phyloP scores from a whole-genome alignment of 257 asterid species.

The Scutellaria galericulata region DNA sequence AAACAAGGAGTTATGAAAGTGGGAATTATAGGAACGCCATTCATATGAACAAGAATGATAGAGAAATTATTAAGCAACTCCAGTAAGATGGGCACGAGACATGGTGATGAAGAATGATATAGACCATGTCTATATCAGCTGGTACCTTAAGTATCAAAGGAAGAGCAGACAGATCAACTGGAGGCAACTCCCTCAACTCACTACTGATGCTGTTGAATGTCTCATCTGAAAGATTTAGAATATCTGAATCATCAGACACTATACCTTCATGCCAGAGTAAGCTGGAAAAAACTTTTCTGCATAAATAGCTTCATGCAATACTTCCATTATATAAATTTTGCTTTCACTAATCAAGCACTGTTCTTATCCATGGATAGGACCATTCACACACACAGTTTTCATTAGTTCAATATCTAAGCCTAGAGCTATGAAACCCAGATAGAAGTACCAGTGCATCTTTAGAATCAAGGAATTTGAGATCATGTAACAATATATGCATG shows the following conservation, averaged over 20 bases:
- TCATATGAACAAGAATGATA: slow-evolving; percentile 18
- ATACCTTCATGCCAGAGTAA: slow-evolving; percentile 15
- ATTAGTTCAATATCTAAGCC: slow-evolving; percentile 14
- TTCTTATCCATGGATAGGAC: slow-evolving; percentile 8
- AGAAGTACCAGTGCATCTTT: background rate
- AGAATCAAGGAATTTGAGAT: slow-evolving; percentile 10
- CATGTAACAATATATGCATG: background rate
- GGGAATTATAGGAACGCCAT: slow-evolving; percentile 23
- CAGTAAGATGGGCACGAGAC: slow-evolving; percentile 6
- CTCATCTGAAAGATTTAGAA: slow-evolving; percentile 59
- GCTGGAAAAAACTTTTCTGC: slow-evolving; percentile 15
- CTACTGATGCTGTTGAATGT: slow-evolving; percentile 69
- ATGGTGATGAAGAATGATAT: slow-evolving; percentile 26
- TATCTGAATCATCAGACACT: slow-evolving; percentile 28
- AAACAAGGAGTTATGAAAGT: slow-evolving; percentile 2
- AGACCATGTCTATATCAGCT: slow-evolving; percentile 24
- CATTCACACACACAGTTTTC: background rate
- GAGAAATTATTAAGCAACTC: slow-evolving; percentile 17
- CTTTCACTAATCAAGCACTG: slow-evolving; percentile 26
- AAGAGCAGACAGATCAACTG: slow-evolving; percentile 85
- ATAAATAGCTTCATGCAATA: slow-evolving; percentile 9
- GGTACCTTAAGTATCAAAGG: slow-evolving; percentile 90
- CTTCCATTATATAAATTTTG: slow-evolving; percentile 6
- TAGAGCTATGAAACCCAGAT: slow-evolving; percentile 6
- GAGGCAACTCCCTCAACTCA: slow-evolving; percentile 92